Evolutionary conservation across 1,284 basidiomycete genomes (phyloP).

Genomic region (Ustilago loliicola): DNA sequence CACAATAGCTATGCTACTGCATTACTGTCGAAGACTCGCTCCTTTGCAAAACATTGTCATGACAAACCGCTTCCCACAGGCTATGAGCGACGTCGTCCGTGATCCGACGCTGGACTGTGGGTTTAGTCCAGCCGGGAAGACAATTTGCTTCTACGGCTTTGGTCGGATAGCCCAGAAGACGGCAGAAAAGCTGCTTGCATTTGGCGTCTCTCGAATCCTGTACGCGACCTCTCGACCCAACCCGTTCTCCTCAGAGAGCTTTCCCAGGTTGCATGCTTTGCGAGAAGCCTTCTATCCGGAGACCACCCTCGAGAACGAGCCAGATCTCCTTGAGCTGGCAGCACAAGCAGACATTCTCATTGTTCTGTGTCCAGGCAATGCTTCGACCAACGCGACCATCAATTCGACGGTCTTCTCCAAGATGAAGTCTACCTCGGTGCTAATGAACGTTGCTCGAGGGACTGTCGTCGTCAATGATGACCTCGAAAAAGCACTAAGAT

Average conservation of each 20-base stretch:
- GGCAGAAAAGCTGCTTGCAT: conserved; percentile 32
- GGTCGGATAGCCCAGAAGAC: conserved; percentile 36
- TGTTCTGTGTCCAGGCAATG: conserved; percentile 32
- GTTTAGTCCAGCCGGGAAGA: conserved; percentile 25
- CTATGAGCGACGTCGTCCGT: conserved; percentile 12
- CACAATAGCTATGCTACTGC: conserved; percentile 35
- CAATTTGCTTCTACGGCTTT: conserved; percentile 37
- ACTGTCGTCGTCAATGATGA: conserved; percentile 33
- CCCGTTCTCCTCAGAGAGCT: conserved; percentile 13
- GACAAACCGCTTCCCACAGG: conserved; percentile 5
- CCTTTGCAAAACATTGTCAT: conserved; percentile 1
- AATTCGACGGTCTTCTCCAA: conserved; percentile 15
- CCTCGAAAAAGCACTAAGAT: conserved; percentile 11
- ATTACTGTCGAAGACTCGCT: conserved; percentile 18
- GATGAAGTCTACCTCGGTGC: conserved; percentile 23
- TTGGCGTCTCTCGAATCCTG: conserved; percentile 14
- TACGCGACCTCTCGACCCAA: conserved; percentile 24
- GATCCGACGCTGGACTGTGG: conserved; percentile 34
- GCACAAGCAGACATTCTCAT: conserved; percentile 33
- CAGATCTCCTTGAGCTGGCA: conserved; percentile 18
- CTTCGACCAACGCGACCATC: conserved; percentile 24
- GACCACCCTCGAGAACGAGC: conserved; percentile 18
- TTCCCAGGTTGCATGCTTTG: conserved; percentile 19
- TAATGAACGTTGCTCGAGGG: conserved; percentile 37
- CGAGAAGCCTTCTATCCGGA: conserved; percentile 25